Conservation (phyloP, 306 rosid genomes). For the Prinsepia uniflora region DNA sequence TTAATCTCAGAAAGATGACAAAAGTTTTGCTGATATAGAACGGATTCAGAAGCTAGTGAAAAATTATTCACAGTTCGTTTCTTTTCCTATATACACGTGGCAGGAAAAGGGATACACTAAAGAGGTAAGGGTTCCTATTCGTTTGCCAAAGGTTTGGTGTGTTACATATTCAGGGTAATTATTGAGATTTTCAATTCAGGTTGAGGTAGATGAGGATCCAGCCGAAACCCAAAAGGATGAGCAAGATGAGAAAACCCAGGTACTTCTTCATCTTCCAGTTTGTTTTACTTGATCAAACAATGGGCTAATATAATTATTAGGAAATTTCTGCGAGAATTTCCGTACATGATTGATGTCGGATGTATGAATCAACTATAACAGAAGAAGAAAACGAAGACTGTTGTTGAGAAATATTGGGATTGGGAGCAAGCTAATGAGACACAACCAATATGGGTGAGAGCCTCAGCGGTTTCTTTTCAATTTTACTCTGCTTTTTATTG, state of each 20-base stretch:
- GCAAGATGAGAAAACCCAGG: slow-evolving; percentile 75
- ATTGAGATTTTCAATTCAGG: slow-evolving; percentile 37
- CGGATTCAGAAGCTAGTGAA: slow-evolving; percentile 80
- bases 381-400: slow-evolving; percentile 92
- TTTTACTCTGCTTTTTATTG: slow-evolving; percentile 3
- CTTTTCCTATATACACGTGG: slow-evolving; percentile 95
- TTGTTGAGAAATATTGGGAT: slow-evolving; percentile 90
- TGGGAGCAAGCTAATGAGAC: slow-evolving; percentile 96
- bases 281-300: neutral
- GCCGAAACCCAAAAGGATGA: slow-evolving; percentile 58
- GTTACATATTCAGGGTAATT: neutral
- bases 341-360: neutral
- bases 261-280: slow-evolving; percentile 22
- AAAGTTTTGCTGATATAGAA: slow-evolving; percentile 87
- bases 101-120: slow-evolving; percentile 87
- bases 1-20: slow-evolving; percentile 70
- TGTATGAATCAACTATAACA: slow-evolving; percentile 32
- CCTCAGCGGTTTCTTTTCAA: slow-evolving; percentile 17
- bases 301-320: neutral
- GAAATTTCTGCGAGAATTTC: neutral
- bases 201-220: slow-evolving; percentile 89
- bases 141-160: neutral
- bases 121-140: slow-evolving; percentile 47
- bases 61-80: slow-evolving; percentile 89
- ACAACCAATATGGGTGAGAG: slow-evolving; percentile 94